Base-by-base conservation (phyloP, 1,139 yeast species). In the Yarrowia galli region DNA sequence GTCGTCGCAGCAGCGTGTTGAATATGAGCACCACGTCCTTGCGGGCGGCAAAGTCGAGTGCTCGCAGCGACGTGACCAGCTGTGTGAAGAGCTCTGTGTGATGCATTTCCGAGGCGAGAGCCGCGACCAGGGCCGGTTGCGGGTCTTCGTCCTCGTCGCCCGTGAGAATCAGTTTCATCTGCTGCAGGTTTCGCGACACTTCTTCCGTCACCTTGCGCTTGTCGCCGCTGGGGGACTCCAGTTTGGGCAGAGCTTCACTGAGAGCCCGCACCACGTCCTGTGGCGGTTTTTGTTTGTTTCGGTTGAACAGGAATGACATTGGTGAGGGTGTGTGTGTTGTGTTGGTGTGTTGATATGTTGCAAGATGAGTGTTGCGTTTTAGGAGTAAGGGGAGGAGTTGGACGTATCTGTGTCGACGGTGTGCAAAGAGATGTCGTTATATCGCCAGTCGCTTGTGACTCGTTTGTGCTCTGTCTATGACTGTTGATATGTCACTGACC, bases 301-400 rank as follows among this genome's bases (percentile, higher is more conserved):
- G 84, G 73, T 92, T 90, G 83, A 95, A 93, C 74, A 95, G 82
- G 75, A 93, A 93, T 22, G 98, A 90, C 97, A 93, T 92, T 48
- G 67, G 25, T 32, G 45, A 9, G n/a, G 61, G 36, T 28, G 40
- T 60, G 49, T 58, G 32, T 5, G 36, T 8, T 15, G 28, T 3
- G 9, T 32, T 28, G 43, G 25, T 13, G 45, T 20, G 15, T 22
- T 28, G 38, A 3, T 1, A 25, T 16, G 35, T 2, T n/a, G n/a
- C n/a, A n/a, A n/a, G n/a, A n/a, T n/a, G n/a, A n/a, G n/a, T n/a
- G n/a, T n/a, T n/a, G n/a, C n/a, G n/a, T n/a, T n/a, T n/a, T n/a
- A n/a, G n/a, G n/a, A 6, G 18, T 16, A 46, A 46, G 51, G 32
- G 23, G 51, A 20, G 25, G 7, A n/a, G 22, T n/a, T 22, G 10